Evolutionary conservation across 441 rosid genomes (phyloP).

Genomic region (Hypseocharis bilobata): DNA sequence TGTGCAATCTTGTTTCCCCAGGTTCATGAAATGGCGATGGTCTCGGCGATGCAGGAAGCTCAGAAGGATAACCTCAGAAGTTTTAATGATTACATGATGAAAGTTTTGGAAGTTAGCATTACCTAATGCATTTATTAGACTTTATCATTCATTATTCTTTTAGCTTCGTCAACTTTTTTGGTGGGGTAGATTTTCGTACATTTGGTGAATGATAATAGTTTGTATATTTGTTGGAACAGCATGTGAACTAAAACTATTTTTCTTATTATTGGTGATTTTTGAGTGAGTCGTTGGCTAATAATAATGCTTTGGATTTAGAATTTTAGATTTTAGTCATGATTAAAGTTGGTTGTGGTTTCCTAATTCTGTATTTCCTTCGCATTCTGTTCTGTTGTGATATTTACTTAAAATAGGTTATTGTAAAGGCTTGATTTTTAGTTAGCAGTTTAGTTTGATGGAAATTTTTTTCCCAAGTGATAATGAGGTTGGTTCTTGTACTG

Average conservation of each 20-base stretch:
- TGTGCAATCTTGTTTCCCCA: constrained; percentile 22
- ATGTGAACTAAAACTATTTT: neutral
- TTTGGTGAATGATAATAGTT: neutral
- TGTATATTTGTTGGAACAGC: neutral
- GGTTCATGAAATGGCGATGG: constrained; percentile 98
- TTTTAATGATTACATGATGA: constrained; percentile 87
- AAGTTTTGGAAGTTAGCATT: constrained; percentile 70
- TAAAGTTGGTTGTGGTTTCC: constrained; percentile 1
- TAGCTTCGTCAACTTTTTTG: neutral
- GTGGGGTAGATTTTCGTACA: neutral
- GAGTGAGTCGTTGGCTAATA: neutral
- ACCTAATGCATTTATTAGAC: neutral
- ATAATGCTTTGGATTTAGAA: neutral
- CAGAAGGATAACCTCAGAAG: constrained; percentile 83
- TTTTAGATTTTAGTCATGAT: neutral
- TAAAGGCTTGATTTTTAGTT: neutral
- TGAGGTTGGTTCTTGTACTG: constrained; percentile 9
- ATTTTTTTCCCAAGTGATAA: neutral
- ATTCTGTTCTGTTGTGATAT: neutral
- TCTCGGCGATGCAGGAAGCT: constrained; percentile 89
- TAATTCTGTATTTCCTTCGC: neutral
- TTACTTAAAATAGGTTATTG: neutral
- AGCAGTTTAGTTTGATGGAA: neutral
- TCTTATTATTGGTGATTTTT: neutral
- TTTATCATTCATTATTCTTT: neutral